phyloP scores from a whole-genome alignment of 2,329 filamentous ascomycete genomes.

The Chrysoporthe deuterocubensis region DNA sequence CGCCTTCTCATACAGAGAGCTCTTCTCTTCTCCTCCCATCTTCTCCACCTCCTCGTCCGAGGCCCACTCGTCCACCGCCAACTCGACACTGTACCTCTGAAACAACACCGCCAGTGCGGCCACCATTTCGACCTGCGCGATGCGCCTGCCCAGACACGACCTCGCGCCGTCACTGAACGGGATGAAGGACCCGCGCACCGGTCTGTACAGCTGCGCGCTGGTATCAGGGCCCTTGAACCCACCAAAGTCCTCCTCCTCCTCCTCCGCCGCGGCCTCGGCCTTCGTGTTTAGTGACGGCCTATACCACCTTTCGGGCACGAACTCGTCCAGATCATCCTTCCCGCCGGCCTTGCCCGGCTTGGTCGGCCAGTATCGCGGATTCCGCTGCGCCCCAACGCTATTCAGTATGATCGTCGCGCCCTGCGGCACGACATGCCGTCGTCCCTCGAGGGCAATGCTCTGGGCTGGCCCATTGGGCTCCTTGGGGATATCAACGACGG shows the following conservation, averaged over 20 bases:
- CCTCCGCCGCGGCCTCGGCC: constrained; percentile 32
- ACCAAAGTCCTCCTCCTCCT: constrained; percentile 52
- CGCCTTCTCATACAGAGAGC: constrained; percentile 64
- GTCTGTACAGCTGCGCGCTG: constrained; percentile 64
- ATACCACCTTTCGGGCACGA: constrained; percentile 76
- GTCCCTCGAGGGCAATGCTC: constrained; percentile 61
- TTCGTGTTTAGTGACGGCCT: constrained; percentile 34
- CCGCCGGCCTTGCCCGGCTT: constrained; percentile 49
- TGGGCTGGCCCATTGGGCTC: constrained; percentile 57
- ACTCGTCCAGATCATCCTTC: constrained; percentile 65
- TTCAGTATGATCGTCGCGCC: constrained; percentile 60
- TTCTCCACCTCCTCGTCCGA: constrained; percentile 55
- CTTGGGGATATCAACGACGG: constrained; percentile 75
- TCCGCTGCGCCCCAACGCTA: constrained; percentile 63
- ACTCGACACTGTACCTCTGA: constrained; percentile 67
- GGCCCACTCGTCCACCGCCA: constrained; percentile 67
- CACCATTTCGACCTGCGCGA: constrained; percentile 64
- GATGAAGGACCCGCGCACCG: constrained; percentile 58
- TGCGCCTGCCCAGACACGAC: constrained; percentile 60
- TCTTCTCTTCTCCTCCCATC: constrained; percentile 53
- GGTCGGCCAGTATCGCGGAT: constrained; percentile 74
- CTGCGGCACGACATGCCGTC: constrained; percentile 61
- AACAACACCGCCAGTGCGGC: constrained; percentile 59
- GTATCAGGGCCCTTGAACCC: constrained; percentile 65
- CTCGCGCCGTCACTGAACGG: constrained; percentile 64